Evolutionary conservation across 192 early-diverging fungal genomes (phyloP).

Genomic region (Coemansia sp.): DNA sequence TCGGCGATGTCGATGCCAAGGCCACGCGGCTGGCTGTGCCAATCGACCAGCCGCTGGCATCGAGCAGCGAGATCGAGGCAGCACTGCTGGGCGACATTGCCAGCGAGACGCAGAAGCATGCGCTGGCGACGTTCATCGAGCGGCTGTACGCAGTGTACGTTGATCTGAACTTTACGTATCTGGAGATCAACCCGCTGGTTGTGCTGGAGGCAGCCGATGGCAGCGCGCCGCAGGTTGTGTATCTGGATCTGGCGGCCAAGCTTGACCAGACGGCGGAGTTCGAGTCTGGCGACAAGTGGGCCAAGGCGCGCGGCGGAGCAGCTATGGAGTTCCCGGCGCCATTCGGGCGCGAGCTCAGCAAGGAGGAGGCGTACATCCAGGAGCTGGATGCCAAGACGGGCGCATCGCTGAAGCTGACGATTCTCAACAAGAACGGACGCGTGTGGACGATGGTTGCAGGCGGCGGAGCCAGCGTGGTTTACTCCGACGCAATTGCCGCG

Average conservation of each 20-base stretch:
- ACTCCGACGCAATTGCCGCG: slow-evolving; percentile 98
- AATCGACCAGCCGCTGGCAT: slow-evolving; percentile 76
- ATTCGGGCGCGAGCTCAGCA: slow-evolving; percentile 93
- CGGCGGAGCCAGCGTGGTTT: slow-evolving; percentile 97
- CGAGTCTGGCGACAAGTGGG: slow-evolving; percentile 95
- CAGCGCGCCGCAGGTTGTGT: slow-evolving; percentile 70
- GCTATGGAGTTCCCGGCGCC: slow-evolving; percentile 98
- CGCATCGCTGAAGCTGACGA: slow-evolving; percentile 96
- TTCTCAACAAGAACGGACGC: slow-evolving; percentile 92
- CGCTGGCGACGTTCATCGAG: slow-evolving; percentile 87
- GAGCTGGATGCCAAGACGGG: slow-evolving; percentile 98
- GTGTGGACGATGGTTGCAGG: slow-evolving; percentile 99
- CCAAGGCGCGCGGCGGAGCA: slow-evolving; percentile 67
- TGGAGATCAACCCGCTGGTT: slow-evolving; percentile 99
- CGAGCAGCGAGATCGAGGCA: slow-evolving; percentile 62
- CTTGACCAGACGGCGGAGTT: slow-evolving; percentile 98
- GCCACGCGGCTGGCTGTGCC: slow-evolving; percentile 82
- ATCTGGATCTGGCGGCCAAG: slow-evolving; percentile 96
- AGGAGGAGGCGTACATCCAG: slow-evolving; percentile 97
- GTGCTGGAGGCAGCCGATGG: slow-evolving; percentile 72
- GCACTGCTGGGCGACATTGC: slow-evolving; percentile 71
- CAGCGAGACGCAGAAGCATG: slow-evolving; percentile 61
- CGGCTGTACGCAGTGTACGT: slow-evolving; percentile 94
- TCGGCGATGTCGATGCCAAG: slow-evolving; percentile 98
- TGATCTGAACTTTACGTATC: slow-evolving; percentile 97